These are phyloP conservation scores for Amyloporia xantha DNA, from an alignment of 768 basidiomycete species.

Conservation along the genomic window DNA sequence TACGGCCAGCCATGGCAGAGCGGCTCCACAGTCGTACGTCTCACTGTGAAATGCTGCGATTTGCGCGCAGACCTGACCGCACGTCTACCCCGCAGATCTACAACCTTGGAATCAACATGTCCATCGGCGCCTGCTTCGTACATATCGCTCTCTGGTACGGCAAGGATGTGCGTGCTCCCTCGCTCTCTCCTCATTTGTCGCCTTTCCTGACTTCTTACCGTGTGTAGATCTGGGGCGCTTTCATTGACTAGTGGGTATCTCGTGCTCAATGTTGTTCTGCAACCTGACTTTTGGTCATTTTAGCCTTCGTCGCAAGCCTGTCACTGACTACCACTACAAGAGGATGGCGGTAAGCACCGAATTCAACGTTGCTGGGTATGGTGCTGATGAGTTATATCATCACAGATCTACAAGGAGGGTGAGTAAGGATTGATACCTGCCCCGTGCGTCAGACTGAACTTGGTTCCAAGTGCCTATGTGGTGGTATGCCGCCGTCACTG, in stretches of 20 bases:
- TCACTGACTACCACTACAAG: conserved; percentile 45
- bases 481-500: conserved; percentile 4
- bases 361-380: too few relatives aligned
- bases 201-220: background rate
- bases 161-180: background rate
- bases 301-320: background rate
- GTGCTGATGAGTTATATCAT: too few relatives aligned
- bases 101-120: conserved; percentile 6
- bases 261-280: background rate
- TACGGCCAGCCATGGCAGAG: conserved; percentile 6
- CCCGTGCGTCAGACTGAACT: background rate
- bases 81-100: conserved; percentile 1
- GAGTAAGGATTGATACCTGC: background rate
- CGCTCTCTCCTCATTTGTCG: background rate
- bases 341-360: conserved; percentile 54
- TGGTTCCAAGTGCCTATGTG: conserved; percentile 26
- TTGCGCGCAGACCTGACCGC: background rate
- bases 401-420: conserved; percentile 4
- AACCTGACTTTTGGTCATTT: background rate
- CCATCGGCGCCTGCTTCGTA: conserved; percentile 2
- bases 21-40: conserved; percentile 1
- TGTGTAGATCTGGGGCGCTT: background rate
- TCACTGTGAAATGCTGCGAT: background rate
- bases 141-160: conserved; percentile 5
- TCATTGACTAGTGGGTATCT: background rate